These are phyloP conservation scores for Aspergillus sp. DNA, from an alignment of 2,329 filamentous ascomycete species.

Conservation along the genomic window DNA sequence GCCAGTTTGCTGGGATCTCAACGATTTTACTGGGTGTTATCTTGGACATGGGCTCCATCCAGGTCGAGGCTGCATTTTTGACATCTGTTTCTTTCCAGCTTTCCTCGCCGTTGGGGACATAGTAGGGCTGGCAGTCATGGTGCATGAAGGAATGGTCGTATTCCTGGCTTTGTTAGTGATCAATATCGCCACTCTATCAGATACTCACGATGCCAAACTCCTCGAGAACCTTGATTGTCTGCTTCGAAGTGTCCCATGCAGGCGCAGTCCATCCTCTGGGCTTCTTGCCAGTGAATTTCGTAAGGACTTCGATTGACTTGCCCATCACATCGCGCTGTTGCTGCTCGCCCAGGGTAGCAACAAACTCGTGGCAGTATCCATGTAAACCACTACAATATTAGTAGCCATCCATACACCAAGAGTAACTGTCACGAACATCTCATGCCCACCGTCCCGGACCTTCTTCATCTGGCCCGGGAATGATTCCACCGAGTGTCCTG, in stretches of 20 bases:
- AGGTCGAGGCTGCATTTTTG: conserved; percentile 38
- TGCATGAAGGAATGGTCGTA: conserved; percentile 48
- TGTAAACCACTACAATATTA: conserved; percentile 54
- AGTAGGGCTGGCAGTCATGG: conserved; percentile 47
- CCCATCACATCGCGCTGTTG: conserved; percentile 76
- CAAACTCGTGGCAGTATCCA: conserved; percentile 74
- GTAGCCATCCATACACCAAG: neutral
- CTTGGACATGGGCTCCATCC: conserved; percentile 52
- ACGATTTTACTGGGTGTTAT: conserved; percentile 41
- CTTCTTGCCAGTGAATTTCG: conserved; percentile 72
- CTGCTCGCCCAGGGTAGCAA: conserved; percentile 69
- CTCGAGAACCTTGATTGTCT: conserved; percentile 55
- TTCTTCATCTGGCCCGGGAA: conserved; percentile 65
- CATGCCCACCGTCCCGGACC: conserved; percentile 64
- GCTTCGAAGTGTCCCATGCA: conserved; percentile 67
- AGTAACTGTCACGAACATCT: conserved; percentile 39
- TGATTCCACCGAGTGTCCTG: conserved; percentile 63
- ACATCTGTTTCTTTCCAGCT: conserved; percentile 46
- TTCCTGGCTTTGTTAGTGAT: conserved; percentile 13
- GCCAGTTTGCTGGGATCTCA: conserved; percentile 48
- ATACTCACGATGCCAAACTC: conserved; percentile 38
- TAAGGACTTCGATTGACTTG: conserved; percentile 73
- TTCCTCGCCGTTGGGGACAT: conserved; percentile 36
- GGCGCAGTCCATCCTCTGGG: conserved; percentile 72
- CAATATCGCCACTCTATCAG: too few relatives aligned